These are phyloP conservation scores for Lactarius tabidus DNA, from an alignment of 768 basidiomycete genomes.

Conservation along the genomic window DNA sequence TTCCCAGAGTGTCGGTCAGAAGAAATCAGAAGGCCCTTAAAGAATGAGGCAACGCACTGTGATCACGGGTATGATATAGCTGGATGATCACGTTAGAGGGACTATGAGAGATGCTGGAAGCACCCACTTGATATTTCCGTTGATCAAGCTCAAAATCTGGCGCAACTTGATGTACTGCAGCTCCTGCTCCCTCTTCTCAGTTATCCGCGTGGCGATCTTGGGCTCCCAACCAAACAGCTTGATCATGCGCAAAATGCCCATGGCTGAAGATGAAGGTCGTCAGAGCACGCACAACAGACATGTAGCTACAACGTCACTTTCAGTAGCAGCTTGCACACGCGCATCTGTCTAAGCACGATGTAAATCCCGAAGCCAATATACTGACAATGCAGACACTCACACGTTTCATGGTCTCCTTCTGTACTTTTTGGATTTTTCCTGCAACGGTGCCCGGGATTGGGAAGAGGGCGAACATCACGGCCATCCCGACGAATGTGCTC, in stretches of 20 bases:
- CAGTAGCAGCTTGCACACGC: conserved; percentile 43
- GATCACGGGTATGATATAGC: conserved; percentile 38
- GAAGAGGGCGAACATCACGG: conserved; percentile 37
- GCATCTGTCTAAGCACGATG: conserved; percentile 38
- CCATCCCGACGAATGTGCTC: conserved; percentile 44
- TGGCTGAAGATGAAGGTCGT: conserved; percentile 27
- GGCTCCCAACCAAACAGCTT: conserved; percentile 64
- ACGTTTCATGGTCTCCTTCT: conserved; percentile 40
- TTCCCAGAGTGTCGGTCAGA: conserved; percentile 15
- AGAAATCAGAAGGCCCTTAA: not conserved
- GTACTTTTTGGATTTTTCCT: conserved; percentile 34
- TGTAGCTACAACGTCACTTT: conserved; percentile 30
- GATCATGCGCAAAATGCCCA: conserved; percentile 43
- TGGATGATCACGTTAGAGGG: conserved; percentile 15
- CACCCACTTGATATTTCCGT: conserved; percentile 33
- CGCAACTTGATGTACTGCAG: conserved; percentile 35
- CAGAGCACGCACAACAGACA: not conserved
- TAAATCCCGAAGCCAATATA: not conserved
- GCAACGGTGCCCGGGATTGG: conserved; percentile 43
- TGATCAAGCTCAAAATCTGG: conserved; percentile 34
- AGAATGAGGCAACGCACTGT: conserved; percentile 26
- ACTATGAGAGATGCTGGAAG: not conserved
- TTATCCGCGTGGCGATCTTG: conserved; percentile 36
- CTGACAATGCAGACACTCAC: conserved; percentile 24
- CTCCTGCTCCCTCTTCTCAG: conserved; percentile 39